Evolutionary conservation across 495 filamentous ascomycete genomes (phyloP), one percentile per base, ranked within the genome.

Genomic region (Jackrogersella minutella): DNA sequence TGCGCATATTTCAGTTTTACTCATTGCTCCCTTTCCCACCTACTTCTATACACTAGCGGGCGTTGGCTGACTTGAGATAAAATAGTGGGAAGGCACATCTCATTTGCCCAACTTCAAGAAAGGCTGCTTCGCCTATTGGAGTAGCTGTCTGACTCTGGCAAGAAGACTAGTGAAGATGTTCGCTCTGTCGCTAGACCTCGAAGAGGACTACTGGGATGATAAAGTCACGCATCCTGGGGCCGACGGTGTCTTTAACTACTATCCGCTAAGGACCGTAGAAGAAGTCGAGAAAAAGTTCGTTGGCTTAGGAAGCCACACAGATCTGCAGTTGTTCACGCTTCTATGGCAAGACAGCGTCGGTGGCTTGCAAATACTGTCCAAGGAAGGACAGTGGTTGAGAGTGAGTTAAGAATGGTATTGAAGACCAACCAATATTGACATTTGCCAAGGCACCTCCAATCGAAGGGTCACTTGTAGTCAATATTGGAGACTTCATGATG

Each of bases 401-500:
- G 85, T 69, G 19, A 68, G 63, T 54, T 30, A 2, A 46, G 2
- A 24, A 39, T 77, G 6, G 47, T 8, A 33, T 10, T n/a, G 31
- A 37, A 16, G 19, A 39, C 21, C 7, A 36, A 49, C 47, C 22
- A 8, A 64, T 37, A 30, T 39, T 62, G 21, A 60, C 44, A 61
- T n/a, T 52, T 16, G 17, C 14, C 4, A 66, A 74, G 72, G 72
- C 75, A 5, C 70, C 75, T n/a, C 86, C 86, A 0, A 75, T 87
- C 17, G 68, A 81, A 39, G 85, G 85, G 11, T 85, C 86, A 0
- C 72, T 87, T 10, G 86, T 89, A 0, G 85, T 90, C 16, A 89
- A 89, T 69, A 84, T 90, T 50, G 86, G 86, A 0, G 87, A 89
- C 66, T 86, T 87, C 65, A 77, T 90, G 77, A 83, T 86, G 79